A percentile compares a stretch with the other conserved stretches of the same genome.
These are phyloP conservation scores for Malus hybrid DNA, from an alignment of 331 rosid genomes.

Conservation along the genomic window DNA sequence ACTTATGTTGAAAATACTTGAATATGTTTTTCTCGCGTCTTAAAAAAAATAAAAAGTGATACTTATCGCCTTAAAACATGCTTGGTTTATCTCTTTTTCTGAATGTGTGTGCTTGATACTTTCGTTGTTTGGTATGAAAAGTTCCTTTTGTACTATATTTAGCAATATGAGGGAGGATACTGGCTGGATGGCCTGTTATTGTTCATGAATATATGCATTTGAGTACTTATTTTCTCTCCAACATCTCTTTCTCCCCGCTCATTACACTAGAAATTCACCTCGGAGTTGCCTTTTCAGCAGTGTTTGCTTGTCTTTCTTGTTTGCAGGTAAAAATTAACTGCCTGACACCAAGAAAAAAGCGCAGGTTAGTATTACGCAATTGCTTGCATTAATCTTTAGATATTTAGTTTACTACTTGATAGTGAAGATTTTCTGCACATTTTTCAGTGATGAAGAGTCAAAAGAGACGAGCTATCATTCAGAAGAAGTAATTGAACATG, in stretches of 20 bases:
- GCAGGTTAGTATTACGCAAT: conserved; percentile 24
- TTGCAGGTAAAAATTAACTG: conserved; percentile 49
- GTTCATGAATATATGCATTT: not conserved
- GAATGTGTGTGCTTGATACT: not conserved
- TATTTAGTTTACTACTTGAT: not conserved
- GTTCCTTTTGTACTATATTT: too few relatives aligned
- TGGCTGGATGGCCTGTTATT: not conserved
- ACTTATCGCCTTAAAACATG: not conserved
- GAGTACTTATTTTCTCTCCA: not conserved
- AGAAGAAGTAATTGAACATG: conserved; percentile 13
- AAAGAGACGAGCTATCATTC: conserved; percentile 12
- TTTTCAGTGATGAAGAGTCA: conserved; percentile 29
- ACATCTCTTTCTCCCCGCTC: not conserved
- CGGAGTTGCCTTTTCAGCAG: not conserved
- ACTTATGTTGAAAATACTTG: not conserved
- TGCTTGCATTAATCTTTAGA: not conserved
- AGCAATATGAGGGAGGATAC: not conserved
- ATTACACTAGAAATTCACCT: not conserved
- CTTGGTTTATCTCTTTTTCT: not conserved
- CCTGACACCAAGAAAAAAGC: conserved; percentile 28
- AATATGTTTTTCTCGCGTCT: not conserved
- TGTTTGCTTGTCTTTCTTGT: conserved; percentile 1
- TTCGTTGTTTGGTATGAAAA: not conserved
- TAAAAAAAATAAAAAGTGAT: not conserved
- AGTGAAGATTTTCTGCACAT: conserved; percentile 1